Conservation (phyloP, 176 grass and related monocot species). For the Elymus sibiricus region DNA sequence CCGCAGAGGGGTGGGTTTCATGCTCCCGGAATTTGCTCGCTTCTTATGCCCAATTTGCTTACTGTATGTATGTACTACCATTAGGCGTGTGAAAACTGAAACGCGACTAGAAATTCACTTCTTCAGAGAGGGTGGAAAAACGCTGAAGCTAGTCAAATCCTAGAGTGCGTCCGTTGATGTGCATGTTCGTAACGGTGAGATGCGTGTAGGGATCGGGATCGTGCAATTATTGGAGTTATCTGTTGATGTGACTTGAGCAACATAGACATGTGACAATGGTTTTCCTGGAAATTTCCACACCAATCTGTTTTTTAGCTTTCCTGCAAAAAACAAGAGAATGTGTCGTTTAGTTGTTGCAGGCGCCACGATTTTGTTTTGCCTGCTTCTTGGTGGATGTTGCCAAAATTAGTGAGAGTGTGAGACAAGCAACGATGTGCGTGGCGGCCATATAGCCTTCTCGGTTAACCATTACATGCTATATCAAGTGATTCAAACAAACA, state of each 20-base stretch:
- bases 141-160: not conserved
- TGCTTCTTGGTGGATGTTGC: not conserved
- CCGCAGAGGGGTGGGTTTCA: not conserved
- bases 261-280: not conserved
- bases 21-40: not conserved
- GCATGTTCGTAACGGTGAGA: not conserved
- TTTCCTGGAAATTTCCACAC: conserved; percentile 7
- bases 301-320: not conserved
- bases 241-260: not conserved
- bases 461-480: not conserved
- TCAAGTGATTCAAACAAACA: not conserved
- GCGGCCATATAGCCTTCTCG: not conserved
- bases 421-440: not conserved
- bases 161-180: not conserved
- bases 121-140: not conserved
- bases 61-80: not conserved
- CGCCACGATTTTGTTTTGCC: not conserved
- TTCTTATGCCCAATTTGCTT: not conserved
- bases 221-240: not conserved
- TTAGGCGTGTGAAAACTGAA: not conserved
- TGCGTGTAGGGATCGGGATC: not conserved
- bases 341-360: not conserved
- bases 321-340: no score
- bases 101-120: not conserved
- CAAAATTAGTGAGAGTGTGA: not conserved